These are phyloP conservation scores for Suhomyces sp. DNA, from an alignment of 805 yeast species.

Conservation along the genomic window DNA sequence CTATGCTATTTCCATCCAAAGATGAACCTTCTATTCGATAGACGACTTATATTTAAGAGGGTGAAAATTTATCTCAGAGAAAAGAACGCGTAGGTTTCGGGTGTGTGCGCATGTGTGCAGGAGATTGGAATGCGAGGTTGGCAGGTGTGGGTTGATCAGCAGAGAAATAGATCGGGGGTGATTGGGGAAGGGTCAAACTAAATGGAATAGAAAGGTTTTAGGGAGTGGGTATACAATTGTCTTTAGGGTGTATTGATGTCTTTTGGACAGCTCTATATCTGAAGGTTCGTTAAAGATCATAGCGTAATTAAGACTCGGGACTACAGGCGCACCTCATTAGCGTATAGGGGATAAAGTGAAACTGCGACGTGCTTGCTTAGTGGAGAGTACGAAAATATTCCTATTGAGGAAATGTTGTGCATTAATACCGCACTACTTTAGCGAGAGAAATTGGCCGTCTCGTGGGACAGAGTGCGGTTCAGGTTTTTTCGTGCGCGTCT, in stretches of 20 bases:
- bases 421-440: neutral
- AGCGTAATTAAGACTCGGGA: neutral
- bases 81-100: neutral
- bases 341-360: neutral
- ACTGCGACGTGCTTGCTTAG: neutral
- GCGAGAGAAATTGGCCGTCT: neutral
- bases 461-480: neutral
- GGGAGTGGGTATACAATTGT: neutral
- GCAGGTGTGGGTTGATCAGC: neutral
- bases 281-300: neutral
- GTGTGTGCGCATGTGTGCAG: constrained; percentile 4
- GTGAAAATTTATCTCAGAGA: constrained; percentile 3
- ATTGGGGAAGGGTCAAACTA: neutral
- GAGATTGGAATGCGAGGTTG: neutral
- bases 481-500: neutral
- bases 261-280: too few species aligned
- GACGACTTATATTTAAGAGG: constrained; percentile 1
- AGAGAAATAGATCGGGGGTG: neutral
- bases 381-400: neutral
- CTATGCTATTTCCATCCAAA: neutral
- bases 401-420: neutral
- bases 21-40: constrained; percentile 1
- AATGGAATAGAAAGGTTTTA: too few species aligned
- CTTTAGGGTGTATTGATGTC: neutral
- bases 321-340: neutral